phyloP scores from a whole-genome alignment of 345 rosid species.

The Raphanus sativus region DNA sequence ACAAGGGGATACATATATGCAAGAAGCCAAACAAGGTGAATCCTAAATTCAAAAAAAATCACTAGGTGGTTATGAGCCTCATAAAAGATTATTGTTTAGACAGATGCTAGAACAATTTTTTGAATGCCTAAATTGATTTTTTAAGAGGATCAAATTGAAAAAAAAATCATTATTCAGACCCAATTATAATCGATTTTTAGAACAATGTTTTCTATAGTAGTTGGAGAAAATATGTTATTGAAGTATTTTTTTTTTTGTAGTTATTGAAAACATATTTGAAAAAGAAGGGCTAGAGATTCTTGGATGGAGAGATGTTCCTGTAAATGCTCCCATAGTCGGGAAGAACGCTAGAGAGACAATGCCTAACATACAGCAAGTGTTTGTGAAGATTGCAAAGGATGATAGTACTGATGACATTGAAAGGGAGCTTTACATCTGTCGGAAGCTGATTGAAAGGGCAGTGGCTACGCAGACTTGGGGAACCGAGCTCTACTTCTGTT shows the following conservation, averaged over 20 bases:
- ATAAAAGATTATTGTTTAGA: neutral
- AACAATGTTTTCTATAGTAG: neutral
- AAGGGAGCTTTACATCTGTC: slow-evolving; percentile 89
- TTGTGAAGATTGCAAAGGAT: slow-evolving; percentile 81
- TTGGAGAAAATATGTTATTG: neutral
- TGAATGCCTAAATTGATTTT: neutral
- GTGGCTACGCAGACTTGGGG: slow-evolving; percentile 75
- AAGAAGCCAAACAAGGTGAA: slow-evolving; percentile 83
- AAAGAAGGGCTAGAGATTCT: slow-evolving; percentile 96
- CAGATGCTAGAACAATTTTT: neutral
- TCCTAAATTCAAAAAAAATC: neutral
- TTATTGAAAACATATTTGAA: slow-evolving; percentile 66
- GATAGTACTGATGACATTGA: slow-evolving; percentile 89
- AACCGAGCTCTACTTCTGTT: slow-evolving; percentile 83
- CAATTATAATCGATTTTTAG: neutral
- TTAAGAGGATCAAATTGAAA: too few species aligned
- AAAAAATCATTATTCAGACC: too few species aligned
- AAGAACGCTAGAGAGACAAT: slow-evolving; percentile 88
- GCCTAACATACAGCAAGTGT: slow-evolving; percentile 94
- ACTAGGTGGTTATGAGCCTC: neutral
- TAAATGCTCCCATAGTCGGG: slow-evolving; percentile 82
- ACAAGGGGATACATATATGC: slow-evolving; percentile 53
- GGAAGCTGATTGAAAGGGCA: slow-evolving; percentile 78
- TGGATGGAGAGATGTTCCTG: slow-evolving; percentile 98
- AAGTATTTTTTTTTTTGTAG: slow-evolving; percentile 41